These are phyloP conservation scores for Elaeis oleifera DNA, from an alignment of 202 grass and related monocot species.

Conservation along the genomic window DNA sequence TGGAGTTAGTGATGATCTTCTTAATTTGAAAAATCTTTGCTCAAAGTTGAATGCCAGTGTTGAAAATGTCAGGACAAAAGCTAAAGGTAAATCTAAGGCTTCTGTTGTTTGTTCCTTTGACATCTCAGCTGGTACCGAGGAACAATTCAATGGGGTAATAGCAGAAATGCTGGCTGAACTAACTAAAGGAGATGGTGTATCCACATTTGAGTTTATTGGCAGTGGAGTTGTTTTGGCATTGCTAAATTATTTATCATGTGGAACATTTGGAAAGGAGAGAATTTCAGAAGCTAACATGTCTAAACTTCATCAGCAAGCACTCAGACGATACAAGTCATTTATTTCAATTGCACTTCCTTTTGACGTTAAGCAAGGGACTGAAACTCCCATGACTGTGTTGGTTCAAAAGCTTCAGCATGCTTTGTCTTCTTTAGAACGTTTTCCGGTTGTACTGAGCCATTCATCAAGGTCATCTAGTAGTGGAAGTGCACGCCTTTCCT, in stretches of 20 bases:
- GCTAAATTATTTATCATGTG: slow-evolving; percentile 78
- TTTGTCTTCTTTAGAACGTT: slow-evolving; percentile 64
- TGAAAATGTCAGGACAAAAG: slow-evolving; percentile 52
- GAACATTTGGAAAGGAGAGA: slow-evolving; percentile 64
- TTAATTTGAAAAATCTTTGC: slow-evolving; percentile 55
- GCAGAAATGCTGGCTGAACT: slow-evolving; percentile 64
- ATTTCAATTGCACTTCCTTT: slow-evolving; percentile 52
- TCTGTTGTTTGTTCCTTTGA: slow-evolving; percentile 38
- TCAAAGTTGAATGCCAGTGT: slow-evolving; percentile 46
- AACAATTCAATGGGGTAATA: slow-evolving; percentile 50
- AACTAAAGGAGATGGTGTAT: slow-evolving; percentile 71
- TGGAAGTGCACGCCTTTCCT: slow-evolving; percentile 41
- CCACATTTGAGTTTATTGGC: slow-evolving; percentile 90
- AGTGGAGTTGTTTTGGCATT: slow-evolving; percentile 64
- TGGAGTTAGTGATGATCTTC: slow-evolving; percentile 67
- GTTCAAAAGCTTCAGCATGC: slow-evolving; percentile 83
- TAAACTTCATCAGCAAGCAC: slow-evolving; percentile 55
- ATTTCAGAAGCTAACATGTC: slow-evolving; percentile 46
- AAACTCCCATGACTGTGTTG: slow-evolving; percentile 52
- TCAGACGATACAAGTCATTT: slow-evolving; percentile 69
- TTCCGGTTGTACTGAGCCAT: slow-evolving; percentile 74
- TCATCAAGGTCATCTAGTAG: slow-evolving; percentile 44
- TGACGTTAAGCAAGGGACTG: slow-evolving; percentile 25
- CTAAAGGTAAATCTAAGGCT: slow-evolving; percentile 74
- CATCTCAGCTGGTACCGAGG: slow-evolving; percentile 34